Conservation (phyloP, 2,329 filamentous ascomycete species). For the Xylariales sp. region DNA sequence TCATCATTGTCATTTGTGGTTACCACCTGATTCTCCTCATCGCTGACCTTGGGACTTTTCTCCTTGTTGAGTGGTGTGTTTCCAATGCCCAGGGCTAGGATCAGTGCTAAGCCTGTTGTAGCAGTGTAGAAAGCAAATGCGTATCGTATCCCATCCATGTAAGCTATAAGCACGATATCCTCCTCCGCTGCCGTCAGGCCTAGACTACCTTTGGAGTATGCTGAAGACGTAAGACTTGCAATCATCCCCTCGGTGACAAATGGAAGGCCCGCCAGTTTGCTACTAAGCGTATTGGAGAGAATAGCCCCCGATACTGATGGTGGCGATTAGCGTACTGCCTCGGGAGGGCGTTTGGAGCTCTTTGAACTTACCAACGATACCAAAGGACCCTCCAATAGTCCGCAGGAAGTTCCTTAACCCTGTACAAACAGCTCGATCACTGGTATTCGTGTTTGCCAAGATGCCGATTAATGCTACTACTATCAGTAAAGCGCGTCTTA, state of each 20-base stretch:
- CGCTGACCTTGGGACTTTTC: not conserved
- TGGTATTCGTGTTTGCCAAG: not conserved
- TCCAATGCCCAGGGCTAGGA: not conserved
- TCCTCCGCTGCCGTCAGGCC: not conserved
- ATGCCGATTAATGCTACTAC: not conserved
- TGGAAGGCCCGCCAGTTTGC: not conserved
- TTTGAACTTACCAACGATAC: not conserved
- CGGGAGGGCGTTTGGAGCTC: not conserved
- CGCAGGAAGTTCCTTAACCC: not conserved
- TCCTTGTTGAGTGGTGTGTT: not conserved
- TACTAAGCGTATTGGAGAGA: not conserved
- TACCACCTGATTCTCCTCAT: not conserved
- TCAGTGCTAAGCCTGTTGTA: not conserved
- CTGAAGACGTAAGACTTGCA: not conserved
- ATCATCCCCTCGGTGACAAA: not conserved
- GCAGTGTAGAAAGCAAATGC: not conserved
- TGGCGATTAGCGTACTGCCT: not conserved
- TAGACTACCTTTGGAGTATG: not conserved
- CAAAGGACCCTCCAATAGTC: not conserved
- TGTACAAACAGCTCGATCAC: conserved; percentile 1
- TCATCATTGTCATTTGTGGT: too few relatives aligned
- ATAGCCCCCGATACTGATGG: conserved; percentile 1
- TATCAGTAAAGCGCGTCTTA: not conserved
- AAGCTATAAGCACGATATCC: not conserved
- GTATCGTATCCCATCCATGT: conserved; percentile 3